Base-by-base conservation (phyloP, 1,284 basidiomycete species). In the Ceratobasidium sp. region DNA sequence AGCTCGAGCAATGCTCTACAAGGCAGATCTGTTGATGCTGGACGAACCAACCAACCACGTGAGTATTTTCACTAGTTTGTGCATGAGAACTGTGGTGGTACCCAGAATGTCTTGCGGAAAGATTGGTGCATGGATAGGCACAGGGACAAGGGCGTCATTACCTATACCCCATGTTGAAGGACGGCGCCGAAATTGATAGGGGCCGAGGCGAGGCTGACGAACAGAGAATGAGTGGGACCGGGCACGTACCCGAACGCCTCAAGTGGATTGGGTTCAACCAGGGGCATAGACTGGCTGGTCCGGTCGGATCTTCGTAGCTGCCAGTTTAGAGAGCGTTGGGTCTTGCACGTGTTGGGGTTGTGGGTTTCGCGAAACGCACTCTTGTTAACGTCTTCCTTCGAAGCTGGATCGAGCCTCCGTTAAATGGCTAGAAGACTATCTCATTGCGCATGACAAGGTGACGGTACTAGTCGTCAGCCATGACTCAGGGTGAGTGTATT, bases 391-490 rank as follows among this genome's bases (percentile, higher is more conserved):
- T 81, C 61, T 81, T 82, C 66, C 81, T 82, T 80, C 66, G n/a
- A 81, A 95, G 91, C 87, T 96, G 85, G 96, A 99, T 84, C 92
- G 93, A 68, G 87, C 89, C 77, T 98, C 97, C 75, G 96, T 99
- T 73, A 87, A 90, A 79, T 99, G 97, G 98, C 87, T 99, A 47
- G 95, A 99, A 85, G 86, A 94, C 80, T 99, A 96, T 86, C 89
- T 98, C 63, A 89, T 89, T 78, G 87, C 90, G 26, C 92, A 97
- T 82, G 91, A 87, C 78, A 89, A 94, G 79, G 89, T 97, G 79
- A 99, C 97, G 73, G 97, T 95, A 84, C 87, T 99, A 81, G 96
- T 98, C 82, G 89, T 99, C 84, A 98, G 96, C 86, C 97, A 99
- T 88, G 97, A 99, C 87, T 98, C 96, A 80, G 93, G 95, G 93